Conservation (phyloP, 306 rosid species). For the cucumber (Cucumis sativus) region Cucumber_9930_V3 NC_026657.2:6897501-6898000, state of each 20-base stretch:
- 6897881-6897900: slow-evolving; percentile 4
- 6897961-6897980: too few species aligned
- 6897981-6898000: too few species aligned
- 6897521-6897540: background rate
- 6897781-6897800: background rate
- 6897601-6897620: background rate
- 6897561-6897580: background rate
- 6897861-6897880: background rate
- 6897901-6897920: background rate
- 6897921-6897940: background rate
- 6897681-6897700: background rate
- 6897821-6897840: background rate
- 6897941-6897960: too few species aligned
- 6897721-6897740: background rate
- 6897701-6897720: background rate
- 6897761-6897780: background rate
- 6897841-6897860: background rate
- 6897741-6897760: background rate
- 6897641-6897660: background rate
- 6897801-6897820: background rate
- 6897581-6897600: background rate
- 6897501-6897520: background rate
- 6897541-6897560: background rate
- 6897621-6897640: background rate
- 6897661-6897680: background rate